These are phyloP conservation scores for Trametes maxima DNA, from an alignment of 768 basidiomycete genomes.

Conservation along the genomic window DNA sequence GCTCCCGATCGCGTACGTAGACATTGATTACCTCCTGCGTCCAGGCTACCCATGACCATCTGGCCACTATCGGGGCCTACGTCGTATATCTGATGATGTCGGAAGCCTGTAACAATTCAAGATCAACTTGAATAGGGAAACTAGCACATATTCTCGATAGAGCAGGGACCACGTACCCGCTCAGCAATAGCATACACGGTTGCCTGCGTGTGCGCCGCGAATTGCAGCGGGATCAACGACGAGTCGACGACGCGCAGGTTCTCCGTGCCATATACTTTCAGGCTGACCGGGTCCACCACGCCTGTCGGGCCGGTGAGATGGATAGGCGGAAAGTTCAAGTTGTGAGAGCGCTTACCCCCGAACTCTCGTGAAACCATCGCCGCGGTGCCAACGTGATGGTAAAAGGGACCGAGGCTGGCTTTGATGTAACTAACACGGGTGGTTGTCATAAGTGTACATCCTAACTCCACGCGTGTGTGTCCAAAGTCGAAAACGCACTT, in stretches of 20 bases:
- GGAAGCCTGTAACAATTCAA: too few relatives aligned
- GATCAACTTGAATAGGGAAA: too few relatives aligned
- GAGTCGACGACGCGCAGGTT: constrained; percentile 11
- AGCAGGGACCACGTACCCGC: not conserved
- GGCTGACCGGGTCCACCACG: constrained; percentile 6
- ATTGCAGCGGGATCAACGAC: constrained; percentile 1
- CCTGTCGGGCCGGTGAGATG: not conserved
- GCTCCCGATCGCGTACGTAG: too few relatives aligned
- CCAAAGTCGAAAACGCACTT: not conserved
- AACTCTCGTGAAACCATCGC: not conserved
- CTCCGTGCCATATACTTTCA: constrained; percentile 12
- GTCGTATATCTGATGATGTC: too few relatives aligned
- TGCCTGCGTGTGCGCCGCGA: not conserved
- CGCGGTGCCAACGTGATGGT: constrained; percentile 9
- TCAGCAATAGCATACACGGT: constrained; percentile 14
- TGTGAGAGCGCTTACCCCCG: not conserved
- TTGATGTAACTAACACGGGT: not conserved
- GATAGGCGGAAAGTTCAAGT: too few relatives aligned
- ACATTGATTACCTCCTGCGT: too few relatives aligned
- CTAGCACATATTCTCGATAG: too few relatives aligned
- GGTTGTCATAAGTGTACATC: not conserved
- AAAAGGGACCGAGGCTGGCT: not conserved
- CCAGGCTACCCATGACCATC: too few relatives aligned
- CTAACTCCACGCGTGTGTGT: too few relatives aligned
- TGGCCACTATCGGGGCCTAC: too few relatives aligned